A percentile compares a stretch with the other conserved stretches of the same genome.
These are phyloP conservation scores for Dendrostoma leiphaemia DNA, from an alignment of 2,329 filamentous ascomycete genomes.

Conservation along the genomic window DNA sequence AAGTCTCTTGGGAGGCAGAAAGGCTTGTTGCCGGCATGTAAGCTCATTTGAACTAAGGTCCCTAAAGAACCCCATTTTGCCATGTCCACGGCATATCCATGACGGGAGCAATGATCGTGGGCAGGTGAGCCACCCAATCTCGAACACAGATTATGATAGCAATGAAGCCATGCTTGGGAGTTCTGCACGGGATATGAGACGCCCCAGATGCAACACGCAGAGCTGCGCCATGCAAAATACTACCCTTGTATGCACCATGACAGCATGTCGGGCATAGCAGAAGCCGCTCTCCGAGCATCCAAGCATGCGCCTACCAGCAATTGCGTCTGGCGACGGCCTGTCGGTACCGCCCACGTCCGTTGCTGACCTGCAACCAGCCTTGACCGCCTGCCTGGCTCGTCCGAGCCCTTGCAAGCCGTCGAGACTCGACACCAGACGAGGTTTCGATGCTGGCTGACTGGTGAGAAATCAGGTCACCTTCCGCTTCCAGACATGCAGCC, in stretches of 20 bases:
- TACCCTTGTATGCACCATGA: background rate
- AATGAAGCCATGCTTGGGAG: too few species aligned
- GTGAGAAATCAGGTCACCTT: constrained; percentile 3
- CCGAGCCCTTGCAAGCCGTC: background rate
- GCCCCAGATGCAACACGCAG: too few species aligned
- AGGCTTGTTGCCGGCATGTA: too few species aligned
- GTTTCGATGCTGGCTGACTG: background rate
- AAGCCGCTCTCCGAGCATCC: constrained; percentile 2
- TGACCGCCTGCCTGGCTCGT: constrained; percentile 10
- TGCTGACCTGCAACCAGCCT: background rate
- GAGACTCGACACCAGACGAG: background rate
- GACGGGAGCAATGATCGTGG: too few species aligned
- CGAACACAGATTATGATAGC: too few species aligned
- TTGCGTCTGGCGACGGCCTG: background rate
- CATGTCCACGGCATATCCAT: too few species aligned
- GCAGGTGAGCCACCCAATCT: too few species aligned
- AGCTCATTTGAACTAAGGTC: too few species aligned
- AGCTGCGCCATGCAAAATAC: background rate
- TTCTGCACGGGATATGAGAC: too few species aligned
- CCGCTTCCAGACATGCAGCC: constrained; percentile 12
- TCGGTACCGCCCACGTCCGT: constrained; percentile 7
- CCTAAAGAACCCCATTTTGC: too few species aligned
- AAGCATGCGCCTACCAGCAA: background rate
- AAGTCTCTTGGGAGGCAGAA: too few species aligned
- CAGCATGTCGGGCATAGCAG: constrained; percentile 6